Conservation (phyloP, 2,329 filamentous ascomycete genomes). For the Cladosporium phlei region DNA sequence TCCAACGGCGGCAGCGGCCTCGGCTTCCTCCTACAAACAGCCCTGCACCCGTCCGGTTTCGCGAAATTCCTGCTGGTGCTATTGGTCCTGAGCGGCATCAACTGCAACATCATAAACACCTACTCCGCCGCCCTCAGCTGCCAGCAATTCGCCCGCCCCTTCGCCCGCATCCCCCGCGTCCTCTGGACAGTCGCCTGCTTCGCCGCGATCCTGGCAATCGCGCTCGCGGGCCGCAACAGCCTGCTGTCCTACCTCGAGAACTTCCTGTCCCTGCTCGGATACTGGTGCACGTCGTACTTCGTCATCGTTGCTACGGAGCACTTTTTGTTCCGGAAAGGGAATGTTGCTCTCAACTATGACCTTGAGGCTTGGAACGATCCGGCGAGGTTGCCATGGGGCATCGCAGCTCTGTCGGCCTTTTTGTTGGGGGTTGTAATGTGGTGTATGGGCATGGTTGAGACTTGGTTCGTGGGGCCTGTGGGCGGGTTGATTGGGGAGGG, state of each 20-base stretch:
- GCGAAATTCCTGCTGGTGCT: slow-evolving; percentile 46
- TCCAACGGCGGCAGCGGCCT: slow-evolving; percentile 36
- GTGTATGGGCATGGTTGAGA: slow-evolving; percentile 43
- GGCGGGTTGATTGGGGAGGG: slow-evolving; percentile 52
- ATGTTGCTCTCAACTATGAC: slow-evolving; percentile 38
- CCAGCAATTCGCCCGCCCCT: slow-evolving; percentile 45
- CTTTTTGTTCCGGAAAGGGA: slow-evolving; percentile 39
- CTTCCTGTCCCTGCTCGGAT: slow-evolving; percentile 44
- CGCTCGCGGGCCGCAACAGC: slow-evolving; percentile 40
- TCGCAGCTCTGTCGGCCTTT: slow-evolving; percentile 38
- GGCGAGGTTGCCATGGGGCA: slow-evolving; percentile 38
- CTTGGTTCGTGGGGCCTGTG: slow-evolving; percentile 49
- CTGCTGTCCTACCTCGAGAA: slow-evolving; percentile 42
- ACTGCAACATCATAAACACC: slow-evolving; percentile 38
- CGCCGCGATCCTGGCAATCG: slow-evolving; percentile 40
- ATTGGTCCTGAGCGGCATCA: slow-evolving; percentile 35
- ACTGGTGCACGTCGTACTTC: slow-evolving; percentile 45
- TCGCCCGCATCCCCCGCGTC: slow-evolving; percentile 49
- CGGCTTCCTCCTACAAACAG: slow-evolving; percentile 44
- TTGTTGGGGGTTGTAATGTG: slow-evolving; percentile 40
- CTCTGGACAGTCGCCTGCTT: slow-evolving; percentile 44
- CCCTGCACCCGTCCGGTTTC: slow-evolving; percentile 44
- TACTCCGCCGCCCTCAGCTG: slow-evolving; percentile 43
- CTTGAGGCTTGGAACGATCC: slow-evolving; percentile 45
- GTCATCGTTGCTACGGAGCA: slow-evolving; percentile 45